A percentile compares a stretch with the other conserved stretches of the same genome.
phyloP scores from a whole-genome alignment of 192 early-diverging fungal species.

The Rhizophagus clarus region DNA sequence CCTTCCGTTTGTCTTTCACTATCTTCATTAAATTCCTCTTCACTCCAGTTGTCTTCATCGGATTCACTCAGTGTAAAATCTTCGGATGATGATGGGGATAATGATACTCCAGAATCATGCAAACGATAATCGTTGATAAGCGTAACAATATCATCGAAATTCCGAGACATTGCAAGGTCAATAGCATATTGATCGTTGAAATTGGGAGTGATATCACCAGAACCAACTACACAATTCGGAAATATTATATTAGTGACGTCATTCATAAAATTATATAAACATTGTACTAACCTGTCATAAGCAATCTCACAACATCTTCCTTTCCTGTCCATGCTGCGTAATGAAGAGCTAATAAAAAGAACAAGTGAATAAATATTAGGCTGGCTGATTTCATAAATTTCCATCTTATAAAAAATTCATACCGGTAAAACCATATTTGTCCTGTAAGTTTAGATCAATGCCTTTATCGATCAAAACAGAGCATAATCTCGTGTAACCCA shows the following conservation, averaged over 20 bases:
- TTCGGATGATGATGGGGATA: constrained; percentile 28
- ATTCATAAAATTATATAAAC: neutral
- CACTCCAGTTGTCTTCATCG: constrained; percentile 34
- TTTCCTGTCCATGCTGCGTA: constrained; percentile 63
- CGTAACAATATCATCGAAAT: constrained; percentile 19
- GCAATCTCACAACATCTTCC: constrained; percentile 49
- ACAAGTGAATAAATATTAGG: neutral
- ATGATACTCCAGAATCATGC: constrained; percentile 30
- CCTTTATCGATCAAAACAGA: constrained; percentile 47
- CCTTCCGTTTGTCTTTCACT: constrained; percentile 20
- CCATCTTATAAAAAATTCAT: neutral
- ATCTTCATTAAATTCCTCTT: constrained; percentile 39
- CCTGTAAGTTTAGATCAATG: constrained; percentile 51
- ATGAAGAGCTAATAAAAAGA: constrained; percentile 53
- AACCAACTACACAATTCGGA: neutral
- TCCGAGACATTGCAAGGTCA: constrained; percentile 15
- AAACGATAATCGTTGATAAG: constrained; percentile 13
- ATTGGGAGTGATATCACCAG: constrained; percentile 18
- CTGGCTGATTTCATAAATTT: neutral
- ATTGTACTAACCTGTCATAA: constrained; percentile 40
- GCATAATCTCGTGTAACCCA: constrained; percentile 57
- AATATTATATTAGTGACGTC: neutral
- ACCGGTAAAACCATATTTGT: constrained; percentile 66
- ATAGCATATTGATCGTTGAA: constrained; percentile 17
- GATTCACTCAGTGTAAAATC: neutral